phyloP scores from a whole-genome alignment of 1,284 basidiomycete species.

The Schizopora paradoxa region DNA sequence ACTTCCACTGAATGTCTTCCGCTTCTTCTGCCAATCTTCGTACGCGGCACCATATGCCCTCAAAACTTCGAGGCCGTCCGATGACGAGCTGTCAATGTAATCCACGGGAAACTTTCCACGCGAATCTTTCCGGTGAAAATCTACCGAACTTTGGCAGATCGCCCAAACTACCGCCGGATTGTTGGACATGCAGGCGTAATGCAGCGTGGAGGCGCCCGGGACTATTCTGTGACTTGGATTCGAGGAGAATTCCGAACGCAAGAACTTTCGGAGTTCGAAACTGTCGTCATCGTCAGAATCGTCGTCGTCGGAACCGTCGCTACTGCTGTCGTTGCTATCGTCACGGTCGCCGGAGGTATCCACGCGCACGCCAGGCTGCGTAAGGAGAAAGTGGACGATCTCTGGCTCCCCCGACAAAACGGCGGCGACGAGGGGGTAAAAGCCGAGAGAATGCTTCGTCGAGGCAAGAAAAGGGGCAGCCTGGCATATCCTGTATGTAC shows the following conservation, averaged over 20 bases:
- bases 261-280: constrained; percentile 2
- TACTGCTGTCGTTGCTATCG: constrained; percentile 16
- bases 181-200: constrained; percentile 11
- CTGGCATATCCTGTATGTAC: no score
- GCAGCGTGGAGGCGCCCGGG: constrained; percentile 5
- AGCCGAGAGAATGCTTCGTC: constrained; percentile 24
- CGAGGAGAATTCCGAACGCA: constrained; percentile 24
- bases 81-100: no score
- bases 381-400: constrained; percentile 24
- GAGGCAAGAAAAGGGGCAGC: no score
- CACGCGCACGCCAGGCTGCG: constrained; percentile 27
- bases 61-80: no score
- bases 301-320: constrained; percentile 26
- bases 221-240: constrained; percentile 27
- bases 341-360: constrained; percentile 17
- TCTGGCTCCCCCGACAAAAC: constrained; percentile 25
- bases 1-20: no score
- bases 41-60: no score
- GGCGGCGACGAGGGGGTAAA: constrained; percentile 30
- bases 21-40: no score
- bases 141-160: no score
- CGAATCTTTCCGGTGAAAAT: no score
- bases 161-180: no score
- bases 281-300: constrained; percentile 25
- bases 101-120: no score